Evolutionary conservation across 2,329 filamentous ascomycete species (phyloP), one percentile per base, ranked within the genome.

Genomic region (Coniochaeta ligniaria): DNA sequence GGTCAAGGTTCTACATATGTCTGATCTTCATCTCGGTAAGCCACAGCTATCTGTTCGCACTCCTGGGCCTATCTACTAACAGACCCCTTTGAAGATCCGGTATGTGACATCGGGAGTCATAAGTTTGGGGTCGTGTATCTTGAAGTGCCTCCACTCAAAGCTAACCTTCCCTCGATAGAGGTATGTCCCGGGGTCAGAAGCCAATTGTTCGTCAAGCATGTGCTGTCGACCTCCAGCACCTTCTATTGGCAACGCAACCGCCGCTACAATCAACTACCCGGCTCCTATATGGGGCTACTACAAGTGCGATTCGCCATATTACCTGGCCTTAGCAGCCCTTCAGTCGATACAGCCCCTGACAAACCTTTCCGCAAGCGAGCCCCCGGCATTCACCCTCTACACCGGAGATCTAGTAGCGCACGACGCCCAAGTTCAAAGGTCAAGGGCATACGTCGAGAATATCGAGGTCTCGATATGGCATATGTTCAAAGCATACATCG

Each of bases 321-420:
- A 82, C 59, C 74, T 86, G 7, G 80, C 77, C 12, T 72, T 84
- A 6, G 80, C 82, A 9, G 83, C 81, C 20, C 69, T 85, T 17
- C 78, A 85, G 68, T 79, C 83, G 1, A 77, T 85, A 43, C 80
- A 75, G 1, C 78, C 83, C 7, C 67, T 86, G 66, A 85, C 83
- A 1, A 83, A 83, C 4, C 85, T 82, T 9, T 78, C 76, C 3
- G 67, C 69, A 26, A 63, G 75, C 3, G 66, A 76, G 5, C 75
- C 78, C 6, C 73, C 83, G 11, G 83, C 77, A 0, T 83, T 80
- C 74, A 78, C 79, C 0, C 70, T 85, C 22, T 85, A 84, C 65
- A 85, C 82, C 1, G 82, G 83, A 7, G 83, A 85, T 65, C 70
- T 85, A 17, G 78, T 82, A 1, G 79, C 81, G 5, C 83, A 85